These are phyloP conservation scores for Lagerstroemia speciosa DNA, from an alignment of 345 rosid species.

Conservation along the genomic window DNA sequence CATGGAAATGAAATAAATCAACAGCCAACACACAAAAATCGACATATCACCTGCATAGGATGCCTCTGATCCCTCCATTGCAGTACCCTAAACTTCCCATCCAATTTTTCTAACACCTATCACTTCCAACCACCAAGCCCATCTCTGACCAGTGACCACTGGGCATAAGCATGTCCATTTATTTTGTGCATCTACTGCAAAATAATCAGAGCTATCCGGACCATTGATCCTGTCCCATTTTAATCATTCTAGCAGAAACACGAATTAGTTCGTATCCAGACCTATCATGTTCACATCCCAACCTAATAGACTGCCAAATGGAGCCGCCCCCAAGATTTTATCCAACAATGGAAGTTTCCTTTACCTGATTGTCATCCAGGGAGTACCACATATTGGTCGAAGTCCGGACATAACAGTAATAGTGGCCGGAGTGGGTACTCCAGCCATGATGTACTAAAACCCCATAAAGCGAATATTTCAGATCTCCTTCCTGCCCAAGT, in stretches of 20 bases:
- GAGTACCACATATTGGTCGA: slow-evolving; percentile 89
- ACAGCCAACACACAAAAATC: neutral
- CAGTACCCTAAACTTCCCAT: neutral
- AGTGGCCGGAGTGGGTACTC: slow-evolving; percentile 87
- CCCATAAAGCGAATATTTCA: slow-evolving; percentile 91
- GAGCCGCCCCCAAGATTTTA: no score
- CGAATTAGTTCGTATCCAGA: neutral
- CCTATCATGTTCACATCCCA: neutral
- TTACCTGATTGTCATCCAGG: slow-evolving; percentile 89
- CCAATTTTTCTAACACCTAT: neutral
- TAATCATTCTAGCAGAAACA: neutral
- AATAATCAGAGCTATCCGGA: neutral
- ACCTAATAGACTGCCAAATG: neutral
- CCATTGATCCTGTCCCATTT: neutral
- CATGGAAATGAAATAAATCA: slow-evolving; percentile 5
- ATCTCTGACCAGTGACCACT: neutral
- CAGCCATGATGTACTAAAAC: slow-evolving; percentile 88
- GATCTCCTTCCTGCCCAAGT: slow-evolving; percentile 60
- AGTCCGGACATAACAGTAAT: slow-evolving; percentile 83
- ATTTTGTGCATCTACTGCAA: neutral
- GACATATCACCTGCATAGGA: neutral
- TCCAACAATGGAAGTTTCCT: neutral
- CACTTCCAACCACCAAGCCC: neutral
- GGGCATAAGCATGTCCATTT: neutral
- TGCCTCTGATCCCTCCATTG: neutral